Evolutionary conservation across 2,329 filamentous ascomycete genomes (phyloP), one percentile per base, ranked within the genome.

Genomic region (Bipolaris oryzae): DNA sequence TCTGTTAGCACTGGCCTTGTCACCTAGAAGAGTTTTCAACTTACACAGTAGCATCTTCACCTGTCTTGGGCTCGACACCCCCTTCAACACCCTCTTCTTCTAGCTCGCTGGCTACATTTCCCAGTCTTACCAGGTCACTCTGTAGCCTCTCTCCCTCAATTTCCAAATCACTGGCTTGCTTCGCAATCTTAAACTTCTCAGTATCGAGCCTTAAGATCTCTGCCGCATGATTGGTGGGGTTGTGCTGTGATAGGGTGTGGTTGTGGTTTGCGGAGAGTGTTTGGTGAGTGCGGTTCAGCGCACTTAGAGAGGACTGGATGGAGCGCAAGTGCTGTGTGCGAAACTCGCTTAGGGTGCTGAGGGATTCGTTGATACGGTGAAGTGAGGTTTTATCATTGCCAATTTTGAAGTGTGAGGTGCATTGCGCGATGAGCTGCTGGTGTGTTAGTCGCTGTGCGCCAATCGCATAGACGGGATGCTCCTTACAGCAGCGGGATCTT

Each of bases 361-460:
- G 85, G 1, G 91, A 94, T 75, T 93, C 91, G 75, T 87, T 87
- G 74, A 98, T 89, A 73, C 95, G 92, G 18, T 88, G 82, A 18
- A 98, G 86, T 60, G 91, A 90, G 64, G 87, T 82, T 73, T 92
- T 95, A 82, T 99, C 95, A 10, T 91, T 91, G 18, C 86, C 83
- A 71, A 94, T 96, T 81, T 96, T 95, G 87, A 99, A 99, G 83
- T 97, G 96, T 69, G 88, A 85, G 71, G 96, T 89, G 39, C 93
- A 96, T 80, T 96, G 90, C 74, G 89, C 85, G 79, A 99, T 96
- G 73, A 97, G 89, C 90, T 95, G 77, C 20, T 37, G 37, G 13
- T 15, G 5, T 42, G 64, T 70, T 53, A 66, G 67, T 10, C 31
- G 48, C 45, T 58, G 31, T 38, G 53, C 21, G 52, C 43, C 1